Conservation (phyloP, 148 eudicot genomes). For the Simmondsia chinensis region DNA sequence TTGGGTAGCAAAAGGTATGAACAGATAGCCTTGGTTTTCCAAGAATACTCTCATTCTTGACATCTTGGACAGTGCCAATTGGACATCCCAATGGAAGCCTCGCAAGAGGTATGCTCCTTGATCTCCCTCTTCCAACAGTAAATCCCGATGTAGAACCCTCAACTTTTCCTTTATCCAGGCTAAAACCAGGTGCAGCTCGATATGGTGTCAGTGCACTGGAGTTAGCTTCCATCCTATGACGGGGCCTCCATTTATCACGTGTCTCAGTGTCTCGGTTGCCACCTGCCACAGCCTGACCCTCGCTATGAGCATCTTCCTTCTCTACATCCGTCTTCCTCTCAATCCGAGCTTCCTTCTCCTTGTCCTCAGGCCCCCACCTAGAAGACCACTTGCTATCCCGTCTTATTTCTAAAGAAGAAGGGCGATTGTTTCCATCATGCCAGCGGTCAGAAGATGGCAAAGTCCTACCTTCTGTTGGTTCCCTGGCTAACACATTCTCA, state of each 20-base stretch:
- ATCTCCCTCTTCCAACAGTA: conserved; percentile 80
- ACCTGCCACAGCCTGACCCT: conserved; percentile 35
- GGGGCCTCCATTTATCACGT: conserved; percentile 99
- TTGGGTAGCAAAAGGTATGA: conserved; percentile 56
- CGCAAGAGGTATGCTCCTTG: conserved; percentile 24
- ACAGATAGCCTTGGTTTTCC: conserved; percentile 39
- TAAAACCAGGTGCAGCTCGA: conserved; percentile 96
- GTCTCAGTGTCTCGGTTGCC: conserved; percentile 64
- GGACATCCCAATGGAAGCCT: conserved; percentile 45
- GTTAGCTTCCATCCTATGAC: conserved; percentile 75
- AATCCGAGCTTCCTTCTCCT: conserved; percentile 63
- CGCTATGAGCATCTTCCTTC: conserved; percentile 61
- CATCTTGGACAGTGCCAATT: conserved; percentile 30
- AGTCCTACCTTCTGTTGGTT: conserved; percentile 42
- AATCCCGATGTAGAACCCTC: conserved; percentile 70
- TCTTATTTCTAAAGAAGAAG: conserved; percentile 44
- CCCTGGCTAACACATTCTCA: conserved; percentile 57
- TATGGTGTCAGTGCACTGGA: conserved; percentile 49
- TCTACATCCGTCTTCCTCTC: conserved; percentile 66
- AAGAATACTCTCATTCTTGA: conserved; percentile 35
- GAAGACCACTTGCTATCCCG: conserved; percentile 95
- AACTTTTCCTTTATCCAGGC: conserved; percentile 56
- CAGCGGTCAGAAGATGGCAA: conserved; percentile 65
- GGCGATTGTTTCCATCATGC: conserved; percentile 58
- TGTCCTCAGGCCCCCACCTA: conserved; percentile 96